Evolutionary conservation across 257 asterid species (phyloP).

Genomic region (Lavandula angustifolia): DNA sequence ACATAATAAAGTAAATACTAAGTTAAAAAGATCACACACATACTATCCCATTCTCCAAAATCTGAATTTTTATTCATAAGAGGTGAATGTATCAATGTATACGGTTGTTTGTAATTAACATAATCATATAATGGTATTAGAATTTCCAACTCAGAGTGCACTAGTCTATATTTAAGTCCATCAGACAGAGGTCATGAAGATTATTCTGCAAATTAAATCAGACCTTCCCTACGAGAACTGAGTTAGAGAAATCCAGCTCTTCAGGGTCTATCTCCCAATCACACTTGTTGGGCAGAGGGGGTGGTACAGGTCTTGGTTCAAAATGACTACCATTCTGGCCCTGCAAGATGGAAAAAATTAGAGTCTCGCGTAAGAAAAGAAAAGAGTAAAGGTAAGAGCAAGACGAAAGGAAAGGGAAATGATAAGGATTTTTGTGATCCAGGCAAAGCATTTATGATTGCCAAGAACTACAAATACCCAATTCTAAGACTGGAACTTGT

Average conservation of each 20-base stretch:
- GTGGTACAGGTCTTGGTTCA: constrained; percentile 91
- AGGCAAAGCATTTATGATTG: constrained; percentile 9
- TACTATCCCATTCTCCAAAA: background rate
- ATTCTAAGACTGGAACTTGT: background rate
- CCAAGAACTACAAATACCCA: constrained; percentile 1
- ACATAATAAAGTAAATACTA: background rate
- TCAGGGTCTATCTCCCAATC: constrained; percentile 98
- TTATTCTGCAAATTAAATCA: constrained; percentile 30
- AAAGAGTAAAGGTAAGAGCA: background rate
- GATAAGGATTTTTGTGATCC: background rate
- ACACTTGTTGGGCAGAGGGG: constrained; percentile 93
- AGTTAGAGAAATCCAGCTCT: constrained; percentile 85
- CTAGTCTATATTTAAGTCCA: constrained; percentile 19
- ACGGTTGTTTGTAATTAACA: constrained; percentile 17
- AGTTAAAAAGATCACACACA: constrained; percentile 1
- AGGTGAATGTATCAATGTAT: background rate
- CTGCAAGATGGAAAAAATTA: constrained; percentile 45
- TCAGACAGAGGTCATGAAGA: constrained; percentile 4
- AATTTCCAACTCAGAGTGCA: constrained; percentile 17
- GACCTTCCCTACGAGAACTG: constrained; percentile 88
- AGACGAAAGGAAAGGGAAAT: background rate
- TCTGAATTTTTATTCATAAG: constrained; percentile 1
- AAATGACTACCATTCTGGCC: constrained; percentile 99
- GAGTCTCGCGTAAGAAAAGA: background rate
- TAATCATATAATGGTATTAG: constrained; percentile 17